phyloP scores from a whole-genome alignment of 2,329 filamentous ascomycete species.

The Hypoxylon sp. region DNA sequence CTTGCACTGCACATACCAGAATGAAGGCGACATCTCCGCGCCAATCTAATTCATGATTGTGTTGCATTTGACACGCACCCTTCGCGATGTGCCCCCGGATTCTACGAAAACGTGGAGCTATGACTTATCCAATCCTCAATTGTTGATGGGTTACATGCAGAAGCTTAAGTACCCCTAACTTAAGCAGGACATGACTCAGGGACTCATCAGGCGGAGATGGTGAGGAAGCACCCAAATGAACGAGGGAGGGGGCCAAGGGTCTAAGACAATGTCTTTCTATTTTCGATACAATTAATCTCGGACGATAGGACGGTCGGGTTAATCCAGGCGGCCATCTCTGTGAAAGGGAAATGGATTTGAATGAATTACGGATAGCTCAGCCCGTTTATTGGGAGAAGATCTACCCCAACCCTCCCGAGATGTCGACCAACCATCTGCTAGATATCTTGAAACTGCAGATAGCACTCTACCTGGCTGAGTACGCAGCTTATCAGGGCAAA shows the following conservation, averaged over 20 bases:
- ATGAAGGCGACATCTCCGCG: conserved; percentile 29
- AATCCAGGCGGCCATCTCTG: conserved; percentile 5
- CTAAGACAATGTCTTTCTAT: conserved; percentile 22
- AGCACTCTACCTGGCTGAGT: conserved; percentile 19
- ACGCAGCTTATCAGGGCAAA: conserved; percentile 29
- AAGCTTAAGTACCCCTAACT: conserved; percentile 40
- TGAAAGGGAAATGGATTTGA: conserved; percentile 9
- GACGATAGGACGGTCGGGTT: conserved; percentile 1
- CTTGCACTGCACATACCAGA: conserved; percentile 13
- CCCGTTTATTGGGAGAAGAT: conserved; percentile 27
- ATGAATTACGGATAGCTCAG: conserved; percentile 16
- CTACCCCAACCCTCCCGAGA: conserved; percentile 34
- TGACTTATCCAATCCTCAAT: conserved; percentile 29
- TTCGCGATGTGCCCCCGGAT: conserved; percentile 33
- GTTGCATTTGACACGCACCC: conserved; percentile 30
- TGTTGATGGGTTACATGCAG: conserved; percentile 40
- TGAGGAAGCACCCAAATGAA: conserved; percentile 10
- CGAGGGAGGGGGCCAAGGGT: conserved; percentile 2
- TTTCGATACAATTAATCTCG: conserved; percentile 3
- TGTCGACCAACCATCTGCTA: conserved; percentile 34
- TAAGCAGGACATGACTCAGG: conserved; percentile 30
- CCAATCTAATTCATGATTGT: conserved; percentile 22
- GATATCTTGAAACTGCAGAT: conserved; percentile 34
- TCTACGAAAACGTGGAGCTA: conserved; percentile 31
- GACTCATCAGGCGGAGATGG: conserved; percentile 5